Conservation (phyloP, 495 filamentous ascomycete species). For the Cryomyces minteri region DNA sequence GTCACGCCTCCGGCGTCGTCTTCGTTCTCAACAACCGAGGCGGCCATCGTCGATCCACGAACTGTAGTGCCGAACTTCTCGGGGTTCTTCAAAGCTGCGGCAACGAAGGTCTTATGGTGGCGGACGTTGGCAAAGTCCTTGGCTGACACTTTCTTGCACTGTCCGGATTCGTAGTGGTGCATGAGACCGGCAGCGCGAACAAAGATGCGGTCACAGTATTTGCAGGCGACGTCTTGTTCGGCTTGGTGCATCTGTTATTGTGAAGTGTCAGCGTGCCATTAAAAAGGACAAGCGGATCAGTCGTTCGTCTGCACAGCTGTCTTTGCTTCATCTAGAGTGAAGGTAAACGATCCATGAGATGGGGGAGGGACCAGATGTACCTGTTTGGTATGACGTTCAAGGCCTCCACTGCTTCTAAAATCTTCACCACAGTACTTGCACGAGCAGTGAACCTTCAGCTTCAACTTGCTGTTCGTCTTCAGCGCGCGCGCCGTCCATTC, state of each 20-base stretch:
- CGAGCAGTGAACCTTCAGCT: constrained; percentile 24
- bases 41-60: background rate
- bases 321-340: background rate
- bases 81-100: constrained; percentile 9
- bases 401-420: constrained; percentile 27
- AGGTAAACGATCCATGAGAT: background rate
- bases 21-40: constrained; percentile 3
- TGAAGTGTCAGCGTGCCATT: background rate
- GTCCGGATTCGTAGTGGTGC: constrained; percentile 30
- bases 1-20: constrained; percentile 10
- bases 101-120: constrained; percentile 22
- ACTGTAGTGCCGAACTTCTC: constrained; percentile 1
- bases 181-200: constrained; percentile 25
- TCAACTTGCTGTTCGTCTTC: constrained; percentile 22
- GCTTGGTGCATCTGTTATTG: constrained; percentile 18
- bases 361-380: constrained; percentile 17
- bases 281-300: too few species aligned
- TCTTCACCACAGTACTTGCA: constrained; percentile 33
- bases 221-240: constrained; percentile 26
- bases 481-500: background rate
- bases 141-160: constrained; percentile 20
- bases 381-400: constrained; percentile 25
- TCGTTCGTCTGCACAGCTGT: too few species aligned
- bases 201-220: constrained; percentile 26
- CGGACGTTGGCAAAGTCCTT: constrained; percentile 20